Conservation (phyloP, 768 basidiomycete genomes). For the Crassisporium funariophilum region DNA sequence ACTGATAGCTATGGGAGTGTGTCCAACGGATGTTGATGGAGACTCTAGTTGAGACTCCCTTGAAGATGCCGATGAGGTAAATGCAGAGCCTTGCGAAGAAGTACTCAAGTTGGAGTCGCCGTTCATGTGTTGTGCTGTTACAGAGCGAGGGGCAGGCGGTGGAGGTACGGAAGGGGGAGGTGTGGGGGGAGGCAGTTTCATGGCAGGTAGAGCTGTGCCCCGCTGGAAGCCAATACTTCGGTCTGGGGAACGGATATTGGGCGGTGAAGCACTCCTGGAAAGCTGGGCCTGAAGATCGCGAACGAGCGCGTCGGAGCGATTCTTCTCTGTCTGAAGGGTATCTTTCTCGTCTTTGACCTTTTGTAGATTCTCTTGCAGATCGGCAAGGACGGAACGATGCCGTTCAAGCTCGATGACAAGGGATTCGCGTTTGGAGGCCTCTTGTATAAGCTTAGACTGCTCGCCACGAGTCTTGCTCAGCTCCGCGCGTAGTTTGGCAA, state of each 20-base stretch:
- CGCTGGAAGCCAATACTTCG: conserved; percentile 59
- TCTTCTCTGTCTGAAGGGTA: conserved; percentile 70
- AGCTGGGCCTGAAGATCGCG: conserved; percentile 80
- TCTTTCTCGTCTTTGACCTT: conserved; percentile 85
- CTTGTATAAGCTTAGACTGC: conserved; percentile 65
- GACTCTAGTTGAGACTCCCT: conserved; percentile 74
- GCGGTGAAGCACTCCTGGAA: conserved; percentile 59
- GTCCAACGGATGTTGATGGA: conserved; percentile 60
- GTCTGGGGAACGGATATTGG: conserved; percentile 55
- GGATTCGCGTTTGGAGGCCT: conserved; percentile 75
- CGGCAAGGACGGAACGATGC: conserved; percentile 74
- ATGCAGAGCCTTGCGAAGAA: conserved; percentile 61
- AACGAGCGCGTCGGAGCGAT: conserved; percentile 64
- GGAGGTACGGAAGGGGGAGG: conserved; percentile 89
- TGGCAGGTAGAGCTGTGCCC: conserved; percentile 57
- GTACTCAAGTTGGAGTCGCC: conserved; percentile 58
- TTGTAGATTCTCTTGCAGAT: conserved; percentile 77
- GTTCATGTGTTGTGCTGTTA: conserved; percentile 35
- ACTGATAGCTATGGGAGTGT: conserved; percentile 45
- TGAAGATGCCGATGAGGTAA: conserved; percentile 61
- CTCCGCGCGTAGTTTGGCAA: conserved; percentile 58
- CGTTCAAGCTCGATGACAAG: conserved; percentile 75
- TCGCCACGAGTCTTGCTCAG: conserved; percentile 59
- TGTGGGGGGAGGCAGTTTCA: conserved; percentile 84
- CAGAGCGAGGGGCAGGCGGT: conserved; percentile 68